Conservation (phyloP, 371 early-diverging fungal species). For the Polyrhizophydium stewartii region DNA sequence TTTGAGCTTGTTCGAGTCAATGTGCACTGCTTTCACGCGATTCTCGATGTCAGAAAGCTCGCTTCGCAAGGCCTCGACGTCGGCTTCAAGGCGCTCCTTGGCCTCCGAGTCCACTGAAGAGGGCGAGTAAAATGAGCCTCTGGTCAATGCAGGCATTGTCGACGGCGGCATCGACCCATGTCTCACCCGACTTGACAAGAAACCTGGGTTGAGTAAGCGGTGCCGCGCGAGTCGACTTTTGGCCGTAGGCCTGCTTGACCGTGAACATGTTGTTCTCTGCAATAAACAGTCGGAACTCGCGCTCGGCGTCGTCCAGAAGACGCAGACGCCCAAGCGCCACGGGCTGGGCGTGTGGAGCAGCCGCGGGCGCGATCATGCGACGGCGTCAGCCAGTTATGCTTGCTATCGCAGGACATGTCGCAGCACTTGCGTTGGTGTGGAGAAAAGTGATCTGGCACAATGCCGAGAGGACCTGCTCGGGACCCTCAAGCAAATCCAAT, state of each 20-base stretch:
- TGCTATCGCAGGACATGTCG: no score
- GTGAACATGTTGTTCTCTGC: slow-evolving; percentile 2
- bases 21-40: slow-evolving; percentile 9
- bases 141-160: no score
- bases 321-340: neutral
- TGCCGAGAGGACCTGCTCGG: slow-evolving; percentile 57
- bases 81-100: slow-evolving; percentile 30
- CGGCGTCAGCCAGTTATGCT: no score
- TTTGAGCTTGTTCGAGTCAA: slow-evolving; percentile 15
- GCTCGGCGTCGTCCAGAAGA: neutral
- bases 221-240: slow-evolving; percentile 22
- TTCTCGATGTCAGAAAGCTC: slow-evolving; percentile 32
- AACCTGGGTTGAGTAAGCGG: neutral
- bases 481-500: slow-evolving; percentile 72
- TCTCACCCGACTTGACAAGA: neutral
- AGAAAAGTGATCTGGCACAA: slow-evolving; percentile 58
- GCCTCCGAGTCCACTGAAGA: slow-evolving; percentile 24
- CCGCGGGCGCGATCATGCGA: no score
- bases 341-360: neutral
- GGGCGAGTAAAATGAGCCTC: neutral
- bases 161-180: no score
- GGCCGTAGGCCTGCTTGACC: slow-evolving; percentile 36
- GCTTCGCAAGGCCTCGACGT: no score
- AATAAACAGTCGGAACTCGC: neutral
- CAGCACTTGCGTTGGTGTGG: slow-evolving; percentile 59